Evolutionary conservation across 768 basidiomycete species (phyloP), one percentile per base, ranked within the genome.

Genomic region (Hydnomerulius pinastri): DNA sequence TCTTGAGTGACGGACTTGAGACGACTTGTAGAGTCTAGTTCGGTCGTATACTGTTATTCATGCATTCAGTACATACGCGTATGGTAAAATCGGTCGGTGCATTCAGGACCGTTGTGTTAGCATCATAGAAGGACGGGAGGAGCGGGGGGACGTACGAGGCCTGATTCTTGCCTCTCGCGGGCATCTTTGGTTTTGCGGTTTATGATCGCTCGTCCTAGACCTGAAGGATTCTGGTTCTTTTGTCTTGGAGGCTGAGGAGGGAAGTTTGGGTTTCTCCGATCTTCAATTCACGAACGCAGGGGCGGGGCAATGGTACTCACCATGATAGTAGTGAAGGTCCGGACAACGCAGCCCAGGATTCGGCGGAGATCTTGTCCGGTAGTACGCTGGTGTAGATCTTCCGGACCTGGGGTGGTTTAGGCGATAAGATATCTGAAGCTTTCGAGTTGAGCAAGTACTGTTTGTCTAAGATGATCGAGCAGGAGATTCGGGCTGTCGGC

Each of bases 1-100:
- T 99, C 96, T 71, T 98, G 95, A 0, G 97, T 99, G 18, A 99
- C 85, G 0, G 96, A 98, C 64, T 86, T 83, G 30, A 99, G 78
- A 28, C 85, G 84, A 46, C 76, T 77, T 6, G 83, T 77, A 10
- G 78, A 67, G 48, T 90, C 86, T 17, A 84, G 43, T 60, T 96
- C 92, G 2, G 89, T 85, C 4, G 82, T 80, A 68, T 88, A 93
- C 91, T 64, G n/a, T n/a, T n/a, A n/a, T n/a, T n/a, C n/a, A n/a
- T n/a, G n/a, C n/a, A n/a, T n/a, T n/a, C n/a, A n/a, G n/a, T n/a
- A n/a, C n/a, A n/a, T n/a, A n/a, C n/a, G n/a, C n/a, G n/a, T n/a
- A n/a, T n/a, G n/a, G n/a, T n/a, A n/a, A n/a, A n/a, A 13, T 12
- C 3, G 27, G 17, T 33, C 6, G 3, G 17, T 12, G 21, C n/a